Percentiles rank a stretch among this genome's conserved stretches.
Conservation (phyloP, 108 stramenopile species). For the Licmophora abbreviata region DNA sequence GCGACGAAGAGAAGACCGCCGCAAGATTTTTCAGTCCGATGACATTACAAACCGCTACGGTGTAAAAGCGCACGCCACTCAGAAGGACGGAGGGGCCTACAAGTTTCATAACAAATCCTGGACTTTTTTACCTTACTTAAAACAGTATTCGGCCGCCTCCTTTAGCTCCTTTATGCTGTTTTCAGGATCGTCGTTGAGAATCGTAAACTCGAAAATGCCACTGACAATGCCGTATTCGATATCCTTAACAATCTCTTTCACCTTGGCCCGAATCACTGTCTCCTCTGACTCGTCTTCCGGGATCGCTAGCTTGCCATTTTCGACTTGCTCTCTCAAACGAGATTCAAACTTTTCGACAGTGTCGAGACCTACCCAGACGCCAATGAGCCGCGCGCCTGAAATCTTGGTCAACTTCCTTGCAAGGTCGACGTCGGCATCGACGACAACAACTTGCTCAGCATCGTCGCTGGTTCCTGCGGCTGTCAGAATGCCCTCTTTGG, state of each 20-base stretch:
- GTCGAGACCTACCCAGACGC: slow-evolving; percentile 77
- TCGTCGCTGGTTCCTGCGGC: slow-evolving; percentile 27
- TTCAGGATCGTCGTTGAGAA: slow-evolving; percentile 62
- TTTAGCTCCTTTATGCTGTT: slow-evolving; percentile 49
- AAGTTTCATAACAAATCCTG: too few relatives aligned
- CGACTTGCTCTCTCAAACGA: slow-evolving; percentile 43
- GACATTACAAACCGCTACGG: too few relatives aligned
- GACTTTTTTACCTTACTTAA: too few relatives aligned
- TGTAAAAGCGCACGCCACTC: too few relatives aligned
- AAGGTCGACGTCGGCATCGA: slow-evolving; percentile 65
- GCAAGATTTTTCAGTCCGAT: too few relatives aligned
- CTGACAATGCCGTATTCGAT: slow-evolving; percentile 75
- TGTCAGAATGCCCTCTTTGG: slow-evolving; percentile 49
- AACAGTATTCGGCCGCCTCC: slow-evolving; percentile 62
- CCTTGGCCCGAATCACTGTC: slow-evolving; percentile 35
- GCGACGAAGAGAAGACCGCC: slow-evolving; percentile 30
- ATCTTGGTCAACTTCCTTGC: slow-evolving; percentile 40
- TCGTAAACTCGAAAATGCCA: slow-evolving; percentile 85
- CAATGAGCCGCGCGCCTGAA: slow-evolving; percentile 51
- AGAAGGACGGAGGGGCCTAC: too few relatives aligned
- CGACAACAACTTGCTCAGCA: slow-evolving; percentile 41
- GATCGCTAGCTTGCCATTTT: slow-evolving; percentile 28
- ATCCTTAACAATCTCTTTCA: slow-evolving; percentile 62
- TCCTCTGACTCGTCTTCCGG: slow-evolving; percentile 62
- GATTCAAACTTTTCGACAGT: slow-evolving; percentile 51